These are phyloP conservation scores for Pichia nanzhaoensis DNA, from an alignment of 805 yeast species.

Conservation along the genomic window DNA sequence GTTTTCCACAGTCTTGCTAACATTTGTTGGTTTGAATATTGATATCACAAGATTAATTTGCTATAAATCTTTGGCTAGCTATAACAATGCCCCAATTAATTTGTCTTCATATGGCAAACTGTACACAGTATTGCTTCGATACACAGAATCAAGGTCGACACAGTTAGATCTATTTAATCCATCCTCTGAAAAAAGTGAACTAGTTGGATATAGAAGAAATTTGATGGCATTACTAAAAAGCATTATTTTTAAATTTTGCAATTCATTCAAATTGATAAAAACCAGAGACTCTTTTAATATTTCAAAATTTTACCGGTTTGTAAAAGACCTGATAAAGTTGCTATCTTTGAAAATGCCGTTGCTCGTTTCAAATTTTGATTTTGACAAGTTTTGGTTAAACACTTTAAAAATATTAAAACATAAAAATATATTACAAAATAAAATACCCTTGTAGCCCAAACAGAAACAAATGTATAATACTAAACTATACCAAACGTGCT, in stretches of 20 bases:
- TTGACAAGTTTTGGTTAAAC: constrained; percentile 1
- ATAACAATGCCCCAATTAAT: constrained; percentile 12
- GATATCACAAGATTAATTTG: constrained; percentile 30
- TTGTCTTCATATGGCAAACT: constrained; percentile 16
- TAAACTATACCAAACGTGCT: constrained; percentile 32
- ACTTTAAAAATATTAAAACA: constrained; percentile 1
- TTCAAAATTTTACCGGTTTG: constrained; percentile 4
- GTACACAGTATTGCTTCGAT: constrained; percentile 13
- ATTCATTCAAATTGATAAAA: constrained; percentile 15
- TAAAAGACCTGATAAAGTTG: background rate
- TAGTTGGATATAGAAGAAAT: constrained; percentile 15
- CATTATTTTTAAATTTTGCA: constrained; percentile 15
- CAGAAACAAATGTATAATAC: background rate
- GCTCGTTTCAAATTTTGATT: background rate
- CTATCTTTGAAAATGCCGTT: background rate
- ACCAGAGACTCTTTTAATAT: constrained; percentile 9
- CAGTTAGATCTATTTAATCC: constrained; percentile 6
- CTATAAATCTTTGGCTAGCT: constrained; percentile 25
- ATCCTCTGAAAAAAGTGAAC: constrained; percentile 19
- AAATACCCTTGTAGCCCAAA: background rate
- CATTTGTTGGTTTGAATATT: constrained; percentile 40
- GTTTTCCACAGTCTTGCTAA: constrained; percentile 18
- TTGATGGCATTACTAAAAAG: constrained; percentile 14
- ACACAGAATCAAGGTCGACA: constrained; percentile 7
- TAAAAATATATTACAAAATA: constrained; percentile 5